A percentile compares a stretch with the other conserved stretches of the same genome.
Conservation (phyloP, 148 eudicot species). For the Pouteria glomerata region DNA sequence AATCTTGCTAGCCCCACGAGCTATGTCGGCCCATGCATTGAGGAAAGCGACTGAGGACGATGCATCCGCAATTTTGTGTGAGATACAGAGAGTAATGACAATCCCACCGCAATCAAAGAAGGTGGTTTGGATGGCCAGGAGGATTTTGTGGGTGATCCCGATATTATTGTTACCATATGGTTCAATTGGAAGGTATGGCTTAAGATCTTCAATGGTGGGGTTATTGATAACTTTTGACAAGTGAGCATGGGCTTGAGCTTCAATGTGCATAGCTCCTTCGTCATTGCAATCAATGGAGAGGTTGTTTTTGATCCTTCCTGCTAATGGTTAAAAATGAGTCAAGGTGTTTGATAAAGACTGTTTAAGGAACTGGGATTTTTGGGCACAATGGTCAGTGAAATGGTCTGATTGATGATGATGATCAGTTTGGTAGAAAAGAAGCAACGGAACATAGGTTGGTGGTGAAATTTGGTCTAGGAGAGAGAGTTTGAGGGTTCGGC, state of each 20-base stretch:
- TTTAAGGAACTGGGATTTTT: conserved; percentile 9
- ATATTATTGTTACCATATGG: neutral
- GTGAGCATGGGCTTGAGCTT: neutral
- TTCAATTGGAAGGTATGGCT: neutral
- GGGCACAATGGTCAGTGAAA: neutral
- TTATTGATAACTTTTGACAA: conserved; percentile 3
- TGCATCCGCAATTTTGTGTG: conserved; percentile 17
- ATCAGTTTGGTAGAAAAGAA: conserved; percentile 17
- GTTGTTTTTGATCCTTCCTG: conserved; percentile 9
- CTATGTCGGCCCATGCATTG: conserved; percentile 24
- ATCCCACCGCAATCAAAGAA: conserved; percentile 26
- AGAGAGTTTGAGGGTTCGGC: conserved; percentile 14
- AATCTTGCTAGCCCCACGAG: neutral
- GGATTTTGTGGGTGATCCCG: neutral
- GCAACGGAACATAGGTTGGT: conserved; percentile 14
- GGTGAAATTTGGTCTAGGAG: conserved; percentile 16
- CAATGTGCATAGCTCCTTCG: conserved; percentile 2
- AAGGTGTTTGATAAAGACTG: conserved; percentile 14
- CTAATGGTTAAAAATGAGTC: conserved; percentile 19
- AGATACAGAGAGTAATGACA: conserved; percentile 8
- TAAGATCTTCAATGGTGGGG: conserved; percentile 5
- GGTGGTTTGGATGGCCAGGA: conserved; percentile 19
- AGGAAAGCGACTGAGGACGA: conserved; percentile 10
- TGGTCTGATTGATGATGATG: neutral
- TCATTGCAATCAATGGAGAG: conserved; percentile 9